Conservation (phyloP, 352 stramenopile species). For the Globisporangium alternatum region DNA sequence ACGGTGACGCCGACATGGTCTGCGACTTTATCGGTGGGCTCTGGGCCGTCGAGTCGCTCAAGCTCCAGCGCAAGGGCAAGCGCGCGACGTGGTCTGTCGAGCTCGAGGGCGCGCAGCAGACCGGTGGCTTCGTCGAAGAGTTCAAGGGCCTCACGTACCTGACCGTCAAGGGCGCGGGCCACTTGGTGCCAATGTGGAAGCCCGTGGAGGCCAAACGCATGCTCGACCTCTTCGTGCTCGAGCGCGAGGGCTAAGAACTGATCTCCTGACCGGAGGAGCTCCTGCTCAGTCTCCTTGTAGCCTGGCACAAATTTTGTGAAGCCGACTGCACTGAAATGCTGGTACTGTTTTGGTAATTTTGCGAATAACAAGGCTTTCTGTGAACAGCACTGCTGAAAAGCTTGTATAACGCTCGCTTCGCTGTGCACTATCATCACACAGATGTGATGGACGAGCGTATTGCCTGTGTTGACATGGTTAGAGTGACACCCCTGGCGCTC, state of each 20-base stretch:
- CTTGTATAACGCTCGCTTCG: background rate
- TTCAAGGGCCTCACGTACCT: slow-evolving; percentile 86
- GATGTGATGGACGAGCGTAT: too few species aligned
- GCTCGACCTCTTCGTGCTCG: slow-evolving; percentile 21
- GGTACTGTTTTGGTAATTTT: background rate
- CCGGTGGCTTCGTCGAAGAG: slow-evolving; percentile 77
- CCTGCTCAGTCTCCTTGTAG: too few species aligned
- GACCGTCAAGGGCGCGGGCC: slow-evolving; percentile 89
- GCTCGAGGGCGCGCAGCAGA: slow-evolving; percentile 47
- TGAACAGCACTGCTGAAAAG: background rate
- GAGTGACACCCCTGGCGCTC: too few species aligned
- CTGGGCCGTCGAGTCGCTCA: slow-evolving; percentile 67
- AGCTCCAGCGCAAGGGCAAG: slow-evolving; percentile 36
- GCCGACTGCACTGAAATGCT: background rate
- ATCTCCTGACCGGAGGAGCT: too few species aligned
- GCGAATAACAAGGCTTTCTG: background rate
- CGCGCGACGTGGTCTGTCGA: slow-evolving; percentile 41
- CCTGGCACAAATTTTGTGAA: too few species aligned
- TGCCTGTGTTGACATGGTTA: too few species aligned
- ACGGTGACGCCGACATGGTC: slow-evolving; percentile 65
- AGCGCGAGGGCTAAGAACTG: too few species aligned
- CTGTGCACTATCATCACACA: too few species aligned
- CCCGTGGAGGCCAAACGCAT: slow-evolving; percentile 62
- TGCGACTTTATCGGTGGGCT: slow-evolving; percentile 65
- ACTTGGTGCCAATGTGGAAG: slow-evolving; percentile 88